Evolutionary conservation across 805 yeast genomes (phyloP), one percentile per base, ranked within the genome.

Genomic region (Zygosaccharomyces siamensis): DNA sequence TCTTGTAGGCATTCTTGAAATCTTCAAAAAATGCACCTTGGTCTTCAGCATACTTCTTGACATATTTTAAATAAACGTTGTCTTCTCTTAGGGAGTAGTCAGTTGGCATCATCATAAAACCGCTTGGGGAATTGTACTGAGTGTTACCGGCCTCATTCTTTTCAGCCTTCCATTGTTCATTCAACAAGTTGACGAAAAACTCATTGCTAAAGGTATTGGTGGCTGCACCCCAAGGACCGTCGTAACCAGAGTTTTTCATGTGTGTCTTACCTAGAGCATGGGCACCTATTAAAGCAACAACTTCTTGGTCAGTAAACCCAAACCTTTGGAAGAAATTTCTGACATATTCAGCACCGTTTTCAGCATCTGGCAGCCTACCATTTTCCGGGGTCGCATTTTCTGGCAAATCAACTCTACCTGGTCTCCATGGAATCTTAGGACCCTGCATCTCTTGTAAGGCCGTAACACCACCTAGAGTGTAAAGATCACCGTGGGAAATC

Each of bases 211-310:
- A 84, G 54, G 73, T 67, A 27, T 84, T 86, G 47, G 93, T 88
- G 35, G 85, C 79, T 47, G 84, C 84, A 33, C 92, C 90, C 96
- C 96, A 88, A 52, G 92, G 89, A 11, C 96, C 95, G 55, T 86
- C 93, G 71, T 75, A 89, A 2, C 95, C 95, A 20, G 89, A 79
- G 52, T 81, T 78, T 41, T 55, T 61, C 49, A 79, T 72, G 64
- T 87, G 95, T 57, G 93, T 84, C 48, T 87, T 76, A 31, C 95
- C 95, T 39, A 86, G 68, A 18, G 82, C 77, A 67, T 87, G 95
- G 1, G 90, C 90, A 42, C 89, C 89, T 48, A 84, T 72, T 45
- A 87, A 63, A 7, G 86, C 83, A 37, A 84, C 93, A 37, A 83
- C 79, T 62, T 87, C 92, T 62, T 78, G 77, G 55, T 83, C 90